Base-by-base conservation (phyloP, 225 moss, liverwort and hornwort species). In the Thuidium tamariscinum region DNA sequence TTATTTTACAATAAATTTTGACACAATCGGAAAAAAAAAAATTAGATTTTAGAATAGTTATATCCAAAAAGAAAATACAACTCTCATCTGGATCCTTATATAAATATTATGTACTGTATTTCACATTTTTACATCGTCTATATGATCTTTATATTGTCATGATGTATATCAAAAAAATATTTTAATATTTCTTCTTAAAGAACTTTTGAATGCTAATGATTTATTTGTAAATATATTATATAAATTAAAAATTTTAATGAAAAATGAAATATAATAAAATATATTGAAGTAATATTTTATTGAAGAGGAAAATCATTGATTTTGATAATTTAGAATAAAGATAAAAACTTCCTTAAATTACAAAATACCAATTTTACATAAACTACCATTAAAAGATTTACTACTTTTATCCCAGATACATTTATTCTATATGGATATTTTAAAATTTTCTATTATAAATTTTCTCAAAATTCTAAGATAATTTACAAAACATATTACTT, bases 11-110 rank as follows among this genome's bases (percentile, higher is more conserved):
- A 44, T 4, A 0, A 29, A 16, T 27, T 44, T 74, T 49, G 12
- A 29, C 3, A 0, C 2, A 48, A 74, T 49, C 34, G 5, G 20
- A 4, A 29, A 10, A 29, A 10, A 29, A 42, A 27, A 26, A 16
- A 46, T 19, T 11, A 72, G 18, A 72, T 9, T 30, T 7, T 7
- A 46, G 11, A 72, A 46, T 30, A 30, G 4, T 0, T 12, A 1
- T 7, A 13, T 49, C 5, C 13, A 7, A 49, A 21, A 34, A 34
- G 20, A 75, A 4, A 75, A n/a, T 34, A 13, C 2, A 34, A 51
- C 5, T 21, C 3, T 34, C 20, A 30, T 71, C 7, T 32, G 2
- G 3, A 5, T 0, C 10, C 2, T 7, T 10, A 8, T 4, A 34
- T 3, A 51, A 22, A 51, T 74, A 22, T 21, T n/a, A 14, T 34